Percentiles rank a stretch among this genome's conserved stretches.
Conservation (phyloP, 2,329 filamentous ascomycete genomes). For the Monosporascus sp. region DNA sequence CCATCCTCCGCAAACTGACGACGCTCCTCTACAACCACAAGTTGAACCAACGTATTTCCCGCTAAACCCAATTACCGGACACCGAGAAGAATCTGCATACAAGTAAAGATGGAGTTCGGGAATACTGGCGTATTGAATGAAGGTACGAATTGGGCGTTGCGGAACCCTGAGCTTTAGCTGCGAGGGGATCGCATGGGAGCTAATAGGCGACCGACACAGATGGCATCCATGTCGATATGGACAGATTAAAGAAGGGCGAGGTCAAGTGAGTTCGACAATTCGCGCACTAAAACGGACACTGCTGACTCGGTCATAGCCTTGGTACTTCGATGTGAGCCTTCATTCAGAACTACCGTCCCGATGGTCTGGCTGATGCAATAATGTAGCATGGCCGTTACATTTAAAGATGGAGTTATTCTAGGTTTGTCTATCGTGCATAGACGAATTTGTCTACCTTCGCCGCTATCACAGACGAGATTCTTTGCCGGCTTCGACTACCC, state of each 20-base stretch:
- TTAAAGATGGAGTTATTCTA: conserved; percentile 96
- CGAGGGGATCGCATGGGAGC: conserved; percentile 8
- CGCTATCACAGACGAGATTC: neutral
- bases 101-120: conserved; percentile 55
- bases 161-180: conserved; percentile 14
- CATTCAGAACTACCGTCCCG: neutral
- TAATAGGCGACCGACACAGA: conserved; percentile 49
- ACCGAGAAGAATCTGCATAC: neutral
- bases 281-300: conserved; percentile 25
- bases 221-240: conserved; percentile 99
- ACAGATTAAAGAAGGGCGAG: conserved; percentile 96
- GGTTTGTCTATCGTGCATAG: conserved; percentile 39
- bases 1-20: neutral
- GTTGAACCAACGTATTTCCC: neutral
- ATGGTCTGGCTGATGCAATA: conserved; percentile 9
- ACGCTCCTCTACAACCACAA: neutral
- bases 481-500: neutral
- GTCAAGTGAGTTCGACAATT: conserved; percentile 70
- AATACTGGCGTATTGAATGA: conserved; percentile 58
- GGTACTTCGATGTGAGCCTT: conserved; percentile 87
- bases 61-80: neutral
- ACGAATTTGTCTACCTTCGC: neutral
- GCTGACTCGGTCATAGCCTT: conserved; percentile 51
- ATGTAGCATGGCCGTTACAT: conserved; percentile 92
- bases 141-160: conserved; percentile 38